Evolutionary conservation across 1,284 basidiomycete genomes (phyloP).

Genomic region (Ustilago hordei): DNA sequence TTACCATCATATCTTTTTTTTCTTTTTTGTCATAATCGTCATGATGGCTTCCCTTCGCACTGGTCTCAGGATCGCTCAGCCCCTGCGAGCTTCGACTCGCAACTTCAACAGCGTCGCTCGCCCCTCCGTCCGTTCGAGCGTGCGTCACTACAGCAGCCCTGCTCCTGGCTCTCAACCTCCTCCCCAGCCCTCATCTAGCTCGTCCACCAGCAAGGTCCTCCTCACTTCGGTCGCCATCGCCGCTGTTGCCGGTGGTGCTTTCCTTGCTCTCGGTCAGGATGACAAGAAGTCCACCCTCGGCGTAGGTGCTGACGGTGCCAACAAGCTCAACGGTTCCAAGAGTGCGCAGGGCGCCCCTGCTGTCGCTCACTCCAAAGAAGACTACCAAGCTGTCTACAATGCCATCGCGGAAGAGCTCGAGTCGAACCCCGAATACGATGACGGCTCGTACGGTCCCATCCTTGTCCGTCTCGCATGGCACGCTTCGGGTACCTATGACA

Average conservation of each 20-base stretch:
- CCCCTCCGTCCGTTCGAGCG: conserved; percentile 37
- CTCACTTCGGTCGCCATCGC: conserved; percentile 52
- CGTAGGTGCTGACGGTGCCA: conserved; percentile 51
- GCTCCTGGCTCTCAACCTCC: conserved; percentile 47
- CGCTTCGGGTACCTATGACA: conserved; percentile 80
- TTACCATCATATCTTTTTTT: conserved; percentile 14
- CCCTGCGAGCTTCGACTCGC: conserved; percentile 39
- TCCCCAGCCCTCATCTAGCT: conserved; percentile 41
- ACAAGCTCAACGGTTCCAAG: conserved; percentile 54
- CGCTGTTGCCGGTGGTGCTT: conserved; percentile 49
- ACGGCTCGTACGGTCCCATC: conserved; percentile 72
- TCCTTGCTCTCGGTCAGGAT: conserved; percentile 44
- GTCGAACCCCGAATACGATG: conserved; percentile 60
- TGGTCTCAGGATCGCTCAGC: conserved; percentile 51
- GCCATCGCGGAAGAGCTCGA: conserved; percentile 64
- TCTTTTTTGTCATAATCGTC: background rate
- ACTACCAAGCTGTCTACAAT: conserved; percentile 69
- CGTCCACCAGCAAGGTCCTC: conserved; percentile 46
- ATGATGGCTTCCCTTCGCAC: conserved; percentile 56
- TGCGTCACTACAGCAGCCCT: conserved; percentile 53
- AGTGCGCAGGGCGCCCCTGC: conserved; percentile 26
- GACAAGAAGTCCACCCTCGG: conserved; percentile 51
- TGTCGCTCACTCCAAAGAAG: conserved; percentile 50
- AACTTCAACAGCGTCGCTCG: conserved; percentile 40
- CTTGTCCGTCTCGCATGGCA: conserved; percentile 90